These are phyloP conservation scores for Sideroxylon spinosum DNA, from an alignment of 179 eudicot genomes.

Conservation along the genomic window DNA sequence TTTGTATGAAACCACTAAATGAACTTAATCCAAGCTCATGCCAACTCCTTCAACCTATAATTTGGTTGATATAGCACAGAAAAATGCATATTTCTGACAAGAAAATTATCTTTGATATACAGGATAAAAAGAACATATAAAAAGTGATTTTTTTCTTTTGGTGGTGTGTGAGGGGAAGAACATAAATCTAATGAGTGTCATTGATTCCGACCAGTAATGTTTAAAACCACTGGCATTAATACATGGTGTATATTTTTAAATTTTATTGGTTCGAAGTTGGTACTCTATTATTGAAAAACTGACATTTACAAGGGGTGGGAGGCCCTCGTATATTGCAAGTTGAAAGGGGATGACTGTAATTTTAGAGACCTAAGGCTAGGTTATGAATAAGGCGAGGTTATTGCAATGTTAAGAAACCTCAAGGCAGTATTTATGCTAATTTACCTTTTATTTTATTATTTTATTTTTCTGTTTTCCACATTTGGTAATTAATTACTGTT, in stretches of 20 bases:
- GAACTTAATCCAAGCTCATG: background rate
- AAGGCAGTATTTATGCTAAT: background rate
- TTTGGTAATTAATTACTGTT: background rate
- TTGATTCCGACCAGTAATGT: background rate
- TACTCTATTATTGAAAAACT: background rate
- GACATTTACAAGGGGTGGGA: background rate
- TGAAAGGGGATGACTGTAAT: background rate
- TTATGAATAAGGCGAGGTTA: background rate
- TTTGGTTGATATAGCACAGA: no score
- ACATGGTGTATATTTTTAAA: background rate
- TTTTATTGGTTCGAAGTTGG: background rate
- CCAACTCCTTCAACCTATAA: no score
- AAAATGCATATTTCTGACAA: no score
- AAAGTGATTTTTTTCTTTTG: background rate
- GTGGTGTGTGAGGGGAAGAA: background rate
- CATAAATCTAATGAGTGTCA: background rate
- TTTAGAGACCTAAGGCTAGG: background rate
- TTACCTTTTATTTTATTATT: background rate
- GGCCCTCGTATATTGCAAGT: background rate
- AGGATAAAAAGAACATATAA: background rate
- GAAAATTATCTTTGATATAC: no score
- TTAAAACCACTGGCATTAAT: background rate
- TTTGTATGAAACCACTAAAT: background rate
- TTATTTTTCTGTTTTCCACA: background rate
- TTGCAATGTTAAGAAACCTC: background rate